These are phyloP conservation scores for Polygonum maritimum DNA, from an alignment of 148 eudicot genomes.

Conservation along the genomic window DNA sequence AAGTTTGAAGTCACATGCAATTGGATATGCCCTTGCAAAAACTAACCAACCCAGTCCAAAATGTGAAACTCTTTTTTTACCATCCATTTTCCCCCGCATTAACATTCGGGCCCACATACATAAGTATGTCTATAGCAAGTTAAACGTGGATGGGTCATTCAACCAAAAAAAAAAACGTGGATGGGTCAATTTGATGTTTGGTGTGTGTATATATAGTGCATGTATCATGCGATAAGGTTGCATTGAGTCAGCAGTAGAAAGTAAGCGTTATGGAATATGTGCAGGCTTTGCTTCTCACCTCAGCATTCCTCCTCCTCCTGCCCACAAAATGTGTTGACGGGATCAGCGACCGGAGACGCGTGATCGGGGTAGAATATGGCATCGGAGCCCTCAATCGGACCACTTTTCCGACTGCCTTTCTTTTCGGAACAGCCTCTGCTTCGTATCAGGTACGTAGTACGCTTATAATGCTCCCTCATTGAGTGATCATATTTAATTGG, in stretches of 20 bases:
- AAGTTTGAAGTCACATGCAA: too few species aligned
- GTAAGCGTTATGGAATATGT: background rate
- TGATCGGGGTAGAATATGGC: constrained; percentile 6
- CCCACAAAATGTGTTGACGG: background rate
- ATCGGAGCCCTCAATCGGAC: constrained; percentile 20
- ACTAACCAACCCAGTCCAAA: too few species aligned
- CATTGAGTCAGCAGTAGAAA: background rate
- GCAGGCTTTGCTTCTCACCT: background rate
- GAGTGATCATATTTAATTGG: too few species aligned
- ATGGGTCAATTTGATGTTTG: too few species aligned
- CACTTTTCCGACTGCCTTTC: constrained; percentile 20
- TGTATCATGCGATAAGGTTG: too few species aligned
- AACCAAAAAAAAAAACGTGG: background rate
- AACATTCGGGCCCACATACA: background rate
- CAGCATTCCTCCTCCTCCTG: background rate
- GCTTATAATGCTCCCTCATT: too few species aligned
- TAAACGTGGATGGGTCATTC: background rate
- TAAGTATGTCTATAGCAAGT: background rate
- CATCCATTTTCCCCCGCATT: too few species aligned
- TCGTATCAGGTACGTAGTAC: constrained; percentile 28
- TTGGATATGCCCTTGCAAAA: too few species aligned
- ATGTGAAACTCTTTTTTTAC: too few species aligned
- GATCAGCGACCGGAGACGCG: too few species aligned
- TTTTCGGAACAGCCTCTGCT: constrained; percentile 34
- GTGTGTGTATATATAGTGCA: too few species aligned